Conservation (phyloP, 2,329 filamentous ascomycete species). For the Fonsecaea pedrosoi region DNA sequence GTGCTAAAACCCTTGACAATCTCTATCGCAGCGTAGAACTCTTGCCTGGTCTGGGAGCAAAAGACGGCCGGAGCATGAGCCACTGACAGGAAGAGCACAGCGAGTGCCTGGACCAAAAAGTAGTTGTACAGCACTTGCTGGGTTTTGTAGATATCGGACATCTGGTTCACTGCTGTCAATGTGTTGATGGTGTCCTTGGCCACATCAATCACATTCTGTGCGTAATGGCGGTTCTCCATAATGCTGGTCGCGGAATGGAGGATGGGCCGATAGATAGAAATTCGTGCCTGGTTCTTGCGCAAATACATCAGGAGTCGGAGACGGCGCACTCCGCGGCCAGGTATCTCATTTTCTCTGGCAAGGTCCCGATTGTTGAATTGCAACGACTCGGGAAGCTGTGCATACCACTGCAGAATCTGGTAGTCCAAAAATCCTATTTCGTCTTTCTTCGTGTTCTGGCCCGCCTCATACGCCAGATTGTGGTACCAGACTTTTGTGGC, state of each 20-base stretch:
- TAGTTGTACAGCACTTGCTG: conserved; percentile 72
- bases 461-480: conserved; percentile 72
- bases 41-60: conserved; percentile 65
- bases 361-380: conserved; percentile 61
- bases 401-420: conserved; percentile 87
- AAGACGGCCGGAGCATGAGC: conserved; percentile 69
- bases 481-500: conserved; percentile 87
- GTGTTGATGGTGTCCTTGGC: conserved; percentile 70
- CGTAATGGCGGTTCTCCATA: conserved; percentile 73
- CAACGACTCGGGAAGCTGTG: conserved; percentile 69
- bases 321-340: conserved; percentile 67
- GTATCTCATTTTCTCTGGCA: conserved; percentile 56
- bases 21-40: conserved; percentile 72
- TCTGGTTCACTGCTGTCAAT: conserved; percentile 66
- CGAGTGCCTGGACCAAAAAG: conserved; percentile 69
- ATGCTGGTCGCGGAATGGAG: conserved; percentile 86
- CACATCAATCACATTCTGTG: conserved; percentile 71
- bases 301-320: conserved; percentile 84
- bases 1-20: conserved; percentile 68
- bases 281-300: conserved; percentile 87
- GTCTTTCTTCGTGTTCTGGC: conserved; percentile 70
- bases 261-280: conserved; percentile 85
- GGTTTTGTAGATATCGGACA: conserved; percentile 67
- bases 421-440: conserved; percentile 82
- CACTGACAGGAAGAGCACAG: conserved; percentile 69